Conservation (phyloP, 2,329 filamentous ascomycete species). For the Fusarium concolor region DNA sequence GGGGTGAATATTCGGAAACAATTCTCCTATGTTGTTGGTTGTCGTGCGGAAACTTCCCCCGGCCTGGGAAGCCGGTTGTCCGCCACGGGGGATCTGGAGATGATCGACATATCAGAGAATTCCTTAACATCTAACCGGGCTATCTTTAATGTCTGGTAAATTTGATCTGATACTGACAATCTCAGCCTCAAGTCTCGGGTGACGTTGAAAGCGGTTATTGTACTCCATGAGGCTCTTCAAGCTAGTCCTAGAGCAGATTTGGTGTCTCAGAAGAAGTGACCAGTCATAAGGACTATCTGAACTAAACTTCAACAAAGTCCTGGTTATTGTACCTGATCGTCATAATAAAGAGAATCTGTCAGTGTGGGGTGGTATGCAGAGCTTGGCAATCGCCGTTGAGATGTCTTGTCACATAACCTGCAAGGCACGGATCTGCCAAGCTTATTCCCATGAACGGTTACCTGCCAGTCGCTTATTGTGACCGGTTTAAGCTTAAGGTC, state of each 20-base stretch:
- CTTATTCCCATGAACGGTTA: conserved; percentile 1
- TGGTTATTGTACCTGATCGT: conserved; percentile 5
- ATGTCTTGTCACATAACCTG: not conserved
- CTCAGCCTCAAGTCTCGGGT: not conserved
- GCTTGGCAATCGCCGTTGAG: conserved; percentile 11
- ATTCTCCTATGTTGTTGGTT: not conserved
- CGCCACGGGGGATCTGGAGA: not conserved
- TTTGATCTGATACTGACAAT: not conserved
- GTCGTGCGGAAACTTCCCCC: not conserved
- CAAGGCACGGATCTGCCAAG: conserved; percentile 24
- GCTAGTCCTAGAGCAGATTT: not conserved
- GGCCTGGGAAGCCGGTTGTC: not conserved
- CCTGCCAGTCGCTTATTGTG: not conserved
- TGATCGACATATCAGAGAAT: not conserved
- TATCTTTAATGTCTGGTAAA: rapidly evolving
- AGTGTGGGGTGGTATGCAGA: not conserved
- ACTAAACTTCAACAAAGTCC: not conserved
- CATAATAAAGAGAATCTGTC: not conserved
- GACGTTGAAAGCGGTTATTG: not conserved
- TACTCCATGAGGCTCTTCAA: not conserved
- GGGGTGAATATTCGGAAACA: not conserved
- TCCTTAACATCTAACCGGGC: not conserved
- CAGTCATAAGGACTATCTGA: not conserved
- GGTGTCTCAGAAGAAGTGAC: not conserved
- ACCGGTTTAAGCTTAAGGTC: not conserved